These are phyloP conservation scores for Trichothecium sympodiale DNA, from an alignment of 2,329 filamentous ascomycete genomes.

Conservation along the genomic window DNA sequence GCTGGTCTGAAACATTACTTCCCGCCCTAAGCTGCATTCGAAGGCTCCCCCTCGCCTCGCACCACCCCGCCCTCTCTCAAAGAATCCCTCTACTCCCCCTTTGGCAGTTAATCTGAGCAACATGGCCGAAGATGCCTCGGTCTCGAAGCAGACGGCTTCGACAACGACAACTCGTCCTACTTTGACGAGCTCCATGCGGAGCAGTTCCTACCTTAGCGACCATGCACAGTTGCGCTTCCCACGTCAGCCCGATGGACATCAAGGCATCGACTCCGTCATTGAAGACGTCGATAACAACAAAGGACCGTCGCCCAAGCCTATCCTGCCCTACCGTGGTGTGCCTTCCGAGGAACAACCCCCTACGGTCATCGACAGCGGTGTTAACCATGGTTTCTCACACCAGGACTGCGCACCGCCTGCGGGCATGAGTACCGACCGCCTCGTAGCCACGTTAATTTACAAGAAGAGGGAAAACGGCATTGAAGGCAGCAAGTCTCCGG, in stretches of 20 bases:
- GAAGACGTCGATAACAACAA: constrained; percentile 35
- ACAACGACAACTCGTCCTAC: constrained; percentile 26
- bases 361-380: constrained; percentile 49
- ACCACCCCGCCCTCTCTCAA: too few relatives aligned
- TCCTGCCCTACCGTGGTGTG: constrained; percentile 46
- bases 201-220: constrained; percentile 51
- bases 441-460: constrained; percentile 56
- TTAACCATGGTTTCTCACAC: constrained; percentile 52
- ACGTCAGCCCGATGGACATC: constrained; percentile 39
- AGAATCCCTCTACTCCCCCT: too few relatives aligned
- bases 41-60: too few relatives aligned
- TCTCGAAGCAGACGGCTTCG: constrained; percentile 20
- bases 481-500: constrained; percentile 17
- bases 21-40: too few relatives aligned
- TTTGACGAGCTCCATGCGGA: constrained; percentile 40
- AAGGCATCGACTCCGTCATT: constrained; percentile 55
- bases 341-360: constrained; percentile 48
- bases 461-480: constrained; percentile 26
- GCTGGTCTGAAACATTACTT: too few relatives aligned
- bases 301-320: constrained; percentile 26
- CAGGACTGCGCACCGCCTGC: constrained; percentile 46
- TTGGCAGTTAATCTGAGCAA: constrained; percentile 2
- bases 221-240: constrained; percentile 53
- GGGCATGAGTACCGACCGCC: constrained; percentile 35
- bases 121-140: constrained; percentile 21